Conservation (phyloP, 805 yeast genomes). For the Wickerhamiella bombiphila region DNA sequence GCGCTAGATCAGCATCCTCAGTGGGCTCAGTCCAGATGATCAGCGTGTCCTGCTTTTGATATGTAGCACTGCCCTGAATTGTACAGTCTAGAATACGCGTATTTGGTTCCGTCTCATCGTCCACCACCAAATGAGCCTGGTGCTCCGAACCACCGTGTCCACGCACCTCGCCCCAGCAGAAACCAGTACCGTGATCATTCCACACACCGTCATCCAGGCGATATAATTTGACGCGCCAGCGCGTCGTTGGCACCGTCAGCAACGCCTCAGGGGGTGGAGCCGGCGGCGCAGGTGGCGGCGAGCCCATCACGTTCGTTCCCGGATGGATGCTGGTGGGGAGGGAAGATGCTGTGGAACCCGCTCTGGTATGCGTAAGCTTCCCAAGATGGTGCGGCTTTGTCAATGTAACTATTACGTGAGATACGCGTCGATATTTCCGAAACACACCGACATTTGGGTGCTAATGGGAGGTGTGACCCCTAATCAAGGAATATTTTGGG, state of each 20-base stretch:
- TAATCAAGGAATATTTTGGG: too few relatives aligned
- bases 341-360: too few relatives aligned
- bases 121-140: constrained; percentile 42
- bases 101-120: constrained; percentile 48
- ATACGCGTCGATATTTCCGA: too few relatives aligned
- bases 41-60: constrained; percentile 84
- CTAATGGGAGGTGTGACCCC: too few relatives aligned
- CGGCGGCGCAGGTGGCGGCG: too few relatives aligned
- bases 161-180: constrained; percentile 57
- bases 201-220: constrained; percentile 67
- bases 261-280: too few relatives aligned
- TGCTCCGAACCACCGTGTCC: constrained; percentile 3
- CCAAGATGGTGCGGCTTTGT: too few relatives aligned
- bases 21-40: constrained; percentile 78
- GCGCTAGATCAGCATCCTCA: constrained; percentile 57
- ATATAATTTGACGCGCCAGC: constrained; percentile 85
- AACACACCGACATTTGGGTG: too few relatives aligned
- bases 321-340: too few relatives aligned
- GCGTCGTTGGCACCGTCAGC: constrained; percentile 31
- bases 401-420: too few relatives aligned
- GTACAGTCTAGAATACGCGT: constrained; percentile 48
- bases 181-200: constrained; percentile 89
- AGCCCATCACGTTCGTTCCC: too few relatives aligned
- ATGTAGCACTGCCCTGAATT: constrained; percentile 64
- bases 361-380: too few relatives aligned